Percentiles rank a stretch among this genome's conserved stretches.
These are phyloP conservation scores for Hypoxylon sp. DNA, from an alignment of 2,329 filamentous ascomycete genomes.

Conservation along the genomic window DNA sequence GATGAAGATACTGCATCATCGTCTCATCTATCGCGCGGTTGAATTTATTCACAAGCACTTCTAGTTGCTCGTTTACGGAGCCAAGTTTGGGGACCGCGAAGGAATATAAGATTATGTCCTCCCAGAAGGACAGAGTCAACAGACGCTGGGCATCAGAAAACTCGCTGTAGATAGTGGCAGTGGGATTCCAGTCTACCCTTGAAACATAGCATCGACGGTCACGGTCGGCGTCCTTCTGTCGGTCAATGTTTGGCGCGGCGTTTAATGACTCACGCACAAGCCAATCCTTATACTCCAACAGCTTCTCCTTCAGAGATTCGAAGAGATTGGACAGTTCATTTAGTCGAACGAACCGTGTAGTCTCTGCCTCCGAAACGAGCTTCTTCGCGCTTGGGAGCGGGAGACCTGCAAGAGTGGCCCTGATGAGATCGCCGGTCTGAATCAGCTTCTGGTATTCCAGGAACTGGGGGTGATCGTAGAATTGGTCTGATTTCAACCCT, in stretches of 20 bases:
- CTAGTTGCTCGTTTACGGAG: background rate
- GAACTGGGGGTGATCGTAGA: slow-evolving; percentile 51
- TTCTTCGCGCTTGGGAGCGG: background rate
- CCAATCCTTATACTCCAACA: slow-evolving; percentile 24
- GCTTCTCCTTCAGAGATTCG: background rate
- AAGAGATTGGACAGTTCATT: background rate
- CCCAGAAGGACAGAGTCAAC: slow-evolving; percentile 58
- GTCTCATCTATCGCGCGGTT: slow-evolving; percentile 6
- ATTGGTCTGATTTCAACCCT: slow-evolving; percentile 43
- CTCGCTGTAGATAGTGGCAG: slow-evolving; percentile 14
- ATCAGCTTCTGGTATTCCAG: slow-evolving; percentile 39
- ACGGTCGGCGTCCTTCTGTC: slow-evolving; percentile 25
- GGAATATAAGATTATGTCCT: slow-evolving; percentile 29
- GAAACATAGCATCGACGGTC: slow-evolving; percentile 45
- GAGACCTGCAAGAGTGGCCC: background rate
- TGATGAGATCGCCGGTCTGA: slow-evolving; percentile 5
- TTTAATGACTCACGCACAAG: slow-evolving; percentile 16
- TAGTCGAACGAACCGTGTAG: background rate
- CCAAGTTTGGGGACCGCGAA: too few relatives aligned
- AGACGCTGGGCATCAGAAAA: slow-evolving; percentile 54
- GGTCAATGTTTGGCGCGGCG: background rate
- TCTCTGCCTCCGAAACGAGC: background rate
- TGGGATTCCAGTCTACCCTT: slow-evolving; percentile 10
- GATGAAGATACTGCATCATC: background rate
- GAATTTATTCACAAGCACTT: background rate